phyloP scores from a whole-genome alignment of 2,329 filamentous ascomycete genomes.

The Fusarium devonianum region DNA sequence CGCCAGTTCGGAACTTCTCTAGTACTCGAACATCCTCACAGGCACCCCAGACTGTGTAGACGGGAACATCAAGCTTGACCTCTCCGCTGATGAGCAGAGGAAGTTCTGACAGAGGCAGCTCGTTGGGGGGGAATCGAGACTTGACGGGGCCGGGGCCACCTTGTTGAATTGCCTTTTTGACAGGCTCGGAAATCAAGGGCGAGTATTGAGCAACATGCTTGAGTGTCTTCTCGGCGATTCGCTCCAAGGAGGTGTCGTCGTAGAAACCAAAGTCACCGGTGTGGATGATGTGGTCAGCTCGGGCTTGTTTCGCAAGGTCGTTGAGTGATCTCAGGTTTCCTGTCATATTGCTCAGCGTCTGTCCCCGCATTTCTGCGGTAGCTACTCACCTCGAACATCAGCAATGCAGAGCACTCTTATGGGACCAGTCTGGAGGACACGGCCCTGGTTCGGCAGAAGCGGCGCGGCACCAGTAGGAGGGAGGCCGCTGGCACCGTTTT shows the following conservation, averaged over 20 bases:
- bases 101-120: conserved; percentile 91
- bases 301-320: conserved; percentile 92
- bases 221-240: conserved; percentile 97
- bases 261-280: conserved; percentile 99
- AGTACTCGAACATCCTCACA: conserved; percentile 97
- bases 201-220: conserved; percentile 99
- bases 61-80: conserved; percentile 91
- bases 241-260: conserved; percentile 92
- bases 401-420: conserved; percentile 74
- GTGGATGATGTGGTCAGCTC: conserved; percentile 97
- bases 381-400: conserved; percentile 70
- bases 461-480: conserved; percentile 67
- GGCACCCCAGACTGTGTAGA: conserved; percentile 98
- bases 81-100: conserved; percentile 86
- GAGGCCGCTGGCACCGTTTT: conserved; percentile 65
- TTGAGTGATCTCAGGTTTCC: conserved; percentile 96
- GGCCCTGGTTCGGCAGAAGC: conserved; percentile 72
- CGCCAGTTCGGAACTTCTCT: conserved; percentile 95
- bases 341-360: conserved; percentile 50
- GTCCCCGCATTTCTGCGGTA: conserved; percentile 20
- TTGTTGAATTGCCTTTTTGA: conserved; percentile 72
- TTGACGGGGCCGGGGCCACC: conserved; percentile 81
- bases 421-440: conserved; percentile 69
- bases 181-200: conserved; percentile 82
- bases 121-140: conserved; percentile 78